These are phyloP conservation scores for Quillaja saponaria DNA, from an alignment of 306 rosid genomes.

Conservation along the genomic window DNA sequence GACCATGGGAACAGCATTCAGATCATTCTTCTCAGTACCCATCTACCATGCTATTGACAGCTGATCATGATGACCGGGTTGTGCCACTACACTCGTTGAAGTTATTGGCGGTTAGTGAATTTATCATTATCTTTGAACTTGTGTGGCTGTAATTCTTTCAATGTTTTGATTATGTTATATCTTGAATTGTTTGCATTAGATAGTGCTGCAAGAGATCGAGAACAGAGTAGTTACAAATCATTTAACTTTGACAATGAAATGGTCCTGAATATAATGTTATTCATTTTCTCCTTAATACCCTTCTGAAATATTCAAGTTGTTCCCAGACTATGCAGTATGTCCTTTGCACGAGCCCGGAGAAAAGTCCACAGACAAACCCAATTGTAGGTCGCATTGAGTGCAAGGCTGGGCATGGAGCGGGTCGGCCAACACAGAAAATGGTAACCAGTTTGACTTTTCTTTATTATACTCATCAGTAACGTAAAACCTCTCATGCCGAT, in stretches of 20 bases:
- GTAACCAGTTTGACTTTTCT: conserved; percentile 28
- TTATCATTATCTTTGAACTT: not conserved
- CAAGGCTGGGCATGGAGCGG: conserved; percentile 85
- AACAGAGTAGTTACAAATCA: conserved; percentile 8
- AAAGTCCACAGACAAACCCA: conserved; percentile 83
- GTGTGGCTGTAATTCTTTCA: not conserved
- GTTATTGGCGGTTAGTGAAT: conserved; percentile 74
- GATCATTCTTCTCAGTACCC: conserved; percentile 68
- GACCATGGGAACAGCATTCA: conserved; percentile 78
- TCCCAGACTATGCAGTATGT: conserved; percentile 75
- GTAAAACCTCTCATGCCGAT: not conserved
- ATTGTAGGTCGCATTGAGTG: conserved; percentile 91
- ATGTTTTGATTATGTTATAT: not conserved
- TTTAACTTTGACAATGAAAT: not conserved
- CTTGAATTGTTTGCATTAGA: not conserved
- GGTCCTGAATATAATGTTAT: not conserved
- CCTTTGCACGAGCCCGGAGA: conserved; percentile 65
- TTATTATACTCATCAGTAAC: no score
- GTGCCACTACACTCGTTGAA: conserved; percentile 88
- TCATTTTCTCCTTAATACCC: not conserved
- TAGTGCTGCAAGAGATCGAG: conserved; percentile 5
- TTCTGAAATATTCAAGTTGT: not conserved
- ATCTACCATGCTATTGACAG: conserved; percentile 86
- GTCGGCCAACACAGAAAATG: conserved; percentile 89
- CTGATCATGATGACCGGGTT: conserved; percentile 98